Evolutionary conservation across 495 filamentous ascomycete species (phyloP).

Genomic region (Lindgomyces ingoldianus): DNA sequence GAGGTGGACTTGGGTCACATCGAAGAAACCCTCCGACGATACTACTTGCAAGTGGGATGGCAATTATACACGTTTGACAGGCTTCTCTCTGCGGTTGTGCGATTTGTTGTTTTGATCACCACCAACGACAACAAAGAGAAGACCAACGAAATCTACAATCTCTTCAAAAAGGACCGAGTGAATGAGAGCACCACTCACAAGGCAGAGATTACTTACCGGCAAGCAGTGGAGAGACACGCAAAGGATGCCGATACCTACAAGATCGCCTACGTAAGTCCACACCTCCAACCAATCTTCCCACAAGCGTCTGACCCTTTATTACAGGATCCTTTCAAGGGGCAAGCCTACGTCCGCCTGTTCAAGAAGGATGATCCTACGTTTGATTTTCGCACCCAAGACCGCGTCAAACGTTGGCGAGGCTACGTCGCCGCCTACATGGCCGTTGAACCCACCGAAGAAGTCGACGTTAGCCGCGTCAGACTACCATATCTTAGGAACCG

Average conservation of each 20-base stretch:
- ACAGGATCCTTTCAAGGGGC: slow-evolving; percentile 50
- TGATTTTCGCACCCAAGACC: slow-evolving; percentile 54
- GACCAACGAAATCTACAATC: slow-evolving; percentile 78
- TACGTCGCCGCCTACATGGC: slow-evolving; percentile 90
- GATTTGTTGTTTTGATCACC: slow-evolving; percentile 73
- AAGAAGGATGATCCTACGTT: slow-evolving; percentile 81
- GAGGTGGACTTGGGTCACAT: slow-evolving; percentile 78
- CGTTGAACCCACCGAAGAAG: slow-evolving; percentile 85
- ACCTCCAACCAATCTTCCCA: too few relatives aligned
- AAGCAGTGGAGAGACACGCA: slow-evolving; percentile 79
- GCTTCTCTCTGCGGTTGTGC: slow-evolving; percentile 72
- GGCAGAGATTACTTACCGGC: slow-evolving; percentile 80
- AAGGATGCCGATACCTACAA: slow-evolving; percentile 90
- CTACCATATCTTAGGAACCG: slow-evolving; percentile 74
- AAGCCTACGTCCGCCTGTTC: slow-evolving; percentile 68
- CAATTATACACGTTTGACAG: slow-evolving; percentile 87
- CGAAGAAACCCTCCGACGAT: slow-evolving; percentile 86
- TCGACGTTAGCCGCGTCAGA: slow-evolving; percentile 63
- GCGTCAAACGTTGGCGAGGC: slow-evolving; percentile 76
- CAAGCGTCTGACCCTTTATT: not conserved
- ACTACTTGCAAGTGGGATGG: slow-evolving; percentile 86
- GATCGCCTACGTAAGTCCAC: slow-evolving; percentile 73
- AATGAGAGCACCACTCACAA: slow-evolving; percentile 79
- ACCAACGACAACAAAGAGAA: slow-evolving; percentile 85
- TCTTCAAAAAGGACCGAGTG: slow-evolving; percentile 78